Evolutionary conservation across 805 yeast species (phyloP).

Genomic region (Dipodascopsis uninucleata): DNA sequence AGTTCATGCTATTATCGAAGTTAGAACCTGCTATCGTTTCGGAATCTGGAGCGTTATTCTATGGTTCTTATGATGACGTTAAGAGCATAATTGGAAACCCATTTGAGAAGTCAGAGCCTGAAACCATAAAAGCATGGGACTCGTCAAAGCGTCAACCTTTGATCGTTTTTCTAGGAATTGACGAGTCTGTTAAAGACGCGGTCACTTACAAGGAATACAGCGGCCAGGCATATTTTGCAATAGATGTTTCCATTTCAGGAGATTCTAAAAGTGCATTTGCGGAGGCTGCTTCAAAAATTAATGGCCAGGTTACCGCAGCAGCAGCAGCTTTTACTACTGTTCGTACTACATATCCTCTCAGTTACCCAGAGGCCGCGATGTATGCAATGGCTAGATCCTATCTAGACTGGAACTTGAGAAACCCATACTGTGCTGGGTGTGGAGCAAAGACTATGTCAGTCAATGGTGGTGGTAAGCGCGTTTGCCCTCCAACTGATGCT

Average conservation of each 20-base stretch:
- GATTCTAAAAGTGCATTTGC: constrained; percentile 4
- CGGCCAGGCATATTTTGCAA: constrained; percentile 43
- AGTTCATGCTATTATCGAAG: constrained; percentile 45
- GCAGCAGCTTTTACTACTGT: constrained; percentile 16
- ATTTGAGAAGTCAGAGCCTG: constrained; percentile 31
- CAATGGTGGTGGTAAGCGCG: constrained; percentile 42
- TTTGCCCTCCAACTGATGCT: constrained; percentile 37
- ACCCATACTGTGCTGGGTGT: constrained; percentile 76
- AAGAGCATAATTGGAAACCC: constrained; percentile 38
- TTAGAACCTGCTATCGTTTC: constrained; percentile 28
- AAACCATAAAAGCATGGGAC: constrained; percentile 37
- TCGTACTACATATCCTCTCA: constrained; percentile 14
- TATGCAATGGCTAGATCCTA: constrained; percentile 80
- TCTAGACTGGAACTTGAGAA: constrained; percentile 65
- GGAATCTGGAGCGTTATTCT: constrained; percentile 29
- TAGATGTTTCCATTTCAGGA: constrained; percentile 33
- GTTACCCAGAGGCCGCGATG: constrained; percentile 53
- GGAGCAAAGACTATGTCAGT: constrained; percentile 48
- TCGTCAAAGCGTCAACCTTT: constrained; percentile 34
- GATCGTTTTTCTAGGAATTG: constrained; percentile 50
- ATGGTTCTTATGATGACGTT: constrained; percentile 39
- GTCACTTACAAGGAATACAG: constrained; percentile 29
- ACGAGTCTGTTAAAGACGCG: constrained; percentile 32
- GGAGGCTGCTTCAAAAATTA: constrained; percentile 4
- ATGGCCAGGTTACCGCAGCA: constrained; percentile 12